phyloP scores from a whole-genome alignment of 139 green algal species.

The Tetraselmis striata region DNA sequence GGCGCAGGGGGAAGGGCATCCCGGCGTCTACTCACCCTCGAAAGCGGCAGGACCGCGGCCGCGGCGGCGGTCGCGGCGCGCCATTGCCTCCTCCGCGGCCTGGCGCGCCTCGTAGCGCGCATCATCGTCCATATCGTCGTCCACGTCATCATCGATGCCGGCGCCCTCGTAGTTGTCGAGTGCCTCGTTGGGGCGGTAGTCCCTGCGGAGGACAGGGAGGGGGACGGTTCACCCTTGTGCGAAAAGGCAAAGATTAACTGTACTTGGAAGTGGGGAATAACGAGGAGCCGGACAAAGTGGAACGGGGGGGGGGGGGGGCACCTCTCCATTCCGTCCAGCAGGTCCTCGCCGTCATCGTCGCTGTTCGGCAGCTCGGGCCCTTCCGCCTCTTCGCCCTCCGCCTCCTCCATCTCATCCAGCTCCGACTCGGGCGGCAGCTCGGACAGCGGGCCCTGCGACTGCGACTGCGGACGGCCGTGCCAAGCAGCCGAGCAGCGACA shows the following conservation, averaged over 20 bases:
- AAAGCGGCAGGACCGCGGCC: conserved; percentile 48
- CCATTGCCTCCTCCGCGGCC: conserved; percentile 72
- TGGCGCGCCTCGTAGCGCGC: conserved; percentile 40
- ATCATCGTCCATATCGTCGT: conserved; percentile 56
- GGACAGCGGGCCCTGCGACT: not conserved
- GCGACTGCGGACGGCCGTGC: too few species aligned
- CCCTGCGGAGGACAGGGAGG: conserved; percentile 47
- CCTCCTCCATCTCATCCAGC: not conserved
- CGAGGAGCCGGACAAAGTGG: not conserved
- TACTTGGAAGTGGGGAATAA: not conserved
- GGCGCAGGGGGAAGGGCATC: too few species aligned
- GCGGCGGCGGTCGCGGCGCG: conserved; percentile 44
- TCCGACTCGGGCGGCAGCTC: not conserved
- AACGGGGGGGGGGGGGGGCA: conserved; percentile 10
- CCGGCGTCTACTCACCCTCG: conserved; percentile 42
- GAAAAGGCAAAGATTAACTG: not conserved
- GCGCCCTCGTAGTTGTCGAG: conserved; percentile 85
- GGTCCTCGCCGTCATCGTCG: conserved; percentile 81
- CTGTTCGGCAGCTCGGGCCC: not conserved
- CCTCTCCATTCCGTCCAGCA: conserved; percentile 77
- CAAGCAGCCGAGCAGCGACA: too few species aligned
- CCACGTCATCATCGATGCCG: conserved; percentile 69
- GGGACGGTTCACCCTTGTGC: not conserved
- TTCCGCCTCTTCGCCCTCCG: not conserved
- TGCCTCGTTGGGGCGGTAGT: conserved; percentile 82